phyloP scores from a whole-genome alignment of 257 asterid species.

The Solanum boliviense region DNA sequence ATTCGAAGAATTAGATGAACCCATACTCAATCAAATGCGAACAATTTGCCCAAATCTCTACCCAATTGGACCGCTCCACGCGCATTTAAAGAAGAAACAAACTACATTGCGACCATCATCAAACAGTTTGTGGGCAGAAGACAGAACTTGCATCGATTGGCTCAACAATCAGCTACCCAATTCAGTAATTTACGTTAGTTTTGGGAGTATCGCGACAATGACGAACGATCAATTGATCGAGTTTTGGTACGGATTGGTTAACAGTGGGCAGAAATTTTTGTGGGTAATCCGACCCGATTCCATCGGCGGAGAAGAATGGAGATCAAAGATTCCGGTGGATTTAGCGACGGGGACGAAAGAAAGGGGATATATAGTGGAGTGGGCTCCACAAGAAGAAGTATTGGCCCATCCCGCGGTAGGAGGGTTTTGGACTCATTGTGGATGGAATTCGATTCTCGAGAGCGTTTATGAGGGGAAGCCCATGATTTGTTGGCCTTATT shows the following conservation, averaged over 20 bases:
- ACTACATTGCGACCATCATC: background rate
- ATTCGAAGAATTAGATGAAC: slow-evolving; percentile 49
- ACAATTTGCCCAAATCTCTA: slow-evolving; percentile 33
- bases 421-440: slow-evolving; percentile 43
- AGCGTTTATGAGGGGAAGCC: slow-evolving; percentile 29
- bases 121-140: slow-evolving; percentile 36
- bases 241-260: slow-evolving; percentile 46
- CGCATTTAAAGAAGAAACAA: slow-evolving; percentile 19
- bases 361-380: slow-evolving; percentile 34
- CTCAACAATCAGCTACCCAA: slow-evolving; percentile 23
- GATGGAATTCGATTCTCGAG: slow-evolving; percentile 51
- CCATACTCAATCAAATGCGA: slow-evolving; percentile 32
- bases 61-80: slow-evolving; percentile 55
- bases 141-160: slow-evolving; percentile 36
- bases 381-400: slow-evolving; percentile 53
- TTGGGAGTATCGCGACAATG: slow-evolving; percentile 31
- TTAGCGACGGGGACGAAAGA: slow-evolving; percentile 13
- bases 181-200: slow-evolving; percentile 45
- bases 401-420: slow-evolving; percentile 21
- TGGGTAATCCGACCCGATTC: slow-evolving; percentile 52
- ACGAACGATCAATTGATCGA: slow-evolving; percentile 28
- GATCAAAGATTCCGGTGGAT: slow-evolving; percentile 11
- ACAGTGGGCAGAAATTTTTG: slow-evolving; percentile 25
- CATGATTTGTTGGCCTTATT: slow-evolving; percentile 51
- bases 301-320: slow-evolving; percentile 7